Base-by-base conservation (phyloP, 345 rosid genomes). In the Eucalyptus marginata region DNA sequence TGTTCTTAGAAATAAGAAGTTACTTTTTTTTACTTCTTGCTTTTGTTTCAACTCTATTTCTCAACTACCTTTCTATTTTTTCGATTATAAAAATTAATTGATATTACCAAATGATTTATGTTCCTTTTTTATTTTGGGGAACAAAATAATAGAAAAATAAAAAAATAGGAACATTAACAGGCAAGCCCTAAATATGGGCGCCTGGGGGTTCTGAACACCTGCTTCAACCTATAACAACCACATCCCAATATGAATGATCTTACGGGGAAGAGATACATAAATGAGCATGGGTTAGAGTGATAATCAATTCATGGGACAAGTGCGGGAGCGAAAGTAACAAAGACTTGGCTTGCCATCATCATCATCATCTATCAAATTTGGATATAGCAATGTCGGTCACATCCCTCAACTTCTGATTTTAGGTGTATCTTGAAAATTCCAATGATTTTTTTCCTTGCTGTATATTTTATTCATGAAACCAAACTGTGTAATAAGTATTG, bases 81-180 rank as follows among this genome's bases (percentile, higher is more conserved):
- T 0, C 1, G 22, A 17, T 0, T 52, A 52, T 52, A 52, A 18
- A 52, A 0, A 52, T 52, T 7, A 52, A 52, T 52, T 52, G 56
- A 52, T 0, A 2, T 51, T 52, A 52, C 0, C 0, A 18, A 52
- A 52, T 0, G 56, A 51, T 51, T 51, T 17, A 0, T 50, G 1
- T 50, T 51, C 0, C 3, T 3, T 0, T 51, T 51, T 51, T 51
- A 2, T 51, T 17, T 2, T 0, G 2, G 24, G 1, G 2, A 52
- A 17, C 2, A 18, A 52, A 52, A 52, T 0, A 18, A 52, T 0
- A 17, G 4, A 18, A 52, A 52, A 52, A 52, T 18, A 52, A 52
- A 52, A 4, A 52, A 52, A 18, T 52, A 18, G 1, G 24, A 52
- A 52, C 10, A 13, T 52, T 52, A 18, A 52, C 24, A 11, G 13